These are phyloP conservation scores for Ophiostoma sp. DNA, from an alignment of 2,329 filamentous ascomycete genomes.

Conservation along the genomic window DNA sequence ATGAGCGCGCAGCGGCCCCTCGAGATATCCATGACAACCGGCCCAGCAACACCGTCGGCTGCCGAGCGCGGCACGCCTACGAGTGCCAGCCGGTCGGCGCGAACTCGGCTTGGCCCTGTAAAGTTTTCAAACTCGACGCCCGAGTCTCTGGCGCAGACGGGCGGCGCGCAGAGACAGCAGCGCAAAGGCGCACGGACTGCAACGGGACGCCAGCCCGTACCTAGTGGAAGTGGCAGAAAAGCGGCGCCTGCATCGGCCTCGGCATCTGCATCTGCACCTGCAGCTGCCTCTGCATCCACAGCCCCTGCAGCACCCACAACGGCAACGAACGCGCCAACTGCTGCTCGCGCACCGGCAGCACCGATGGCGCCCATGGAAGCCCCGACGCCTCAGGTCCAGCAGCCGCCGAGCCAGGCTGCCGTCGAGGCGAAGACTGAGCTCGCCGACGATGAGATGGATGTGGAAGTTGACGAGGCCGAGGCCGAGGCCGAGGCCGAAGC, in stretches of 20 bases:
- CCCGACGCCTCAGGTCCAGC: background rate
- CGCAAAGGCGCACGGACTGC: background rate
- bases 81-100: background rate
- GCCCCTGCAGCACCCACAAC: background rate
- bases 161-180: background rate
- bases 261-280: background rate
- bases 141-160: background rate
- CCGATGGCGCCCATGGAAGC: background rate
- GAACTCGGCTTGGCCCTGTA: background rate
- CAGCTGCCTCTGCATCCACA: background rate
- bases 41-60: background rate
- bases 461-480: background rate
- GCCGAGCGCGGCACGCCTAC: background rate
- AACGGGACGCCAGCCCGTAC: background rate
- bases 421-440: background rate
- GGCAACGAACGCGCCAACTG: background rate
- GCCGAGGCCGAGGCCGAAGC: background rate
- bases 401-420: background rate
- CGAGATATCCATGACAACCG: conserved; percentile 29
- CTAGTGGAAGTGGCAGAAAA: background rate
- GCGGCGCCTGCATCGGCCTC: background rate
- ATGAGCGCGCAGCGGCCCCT: conserved; percentile 49
- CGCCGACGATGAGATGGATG: background rate
- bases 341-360: background rate
- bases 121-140: background rate